phyloP scores from a whole-genome alignment of 495 filamentous ascomycete genomes.

The Lasiosphaeria hispida region DNA sequence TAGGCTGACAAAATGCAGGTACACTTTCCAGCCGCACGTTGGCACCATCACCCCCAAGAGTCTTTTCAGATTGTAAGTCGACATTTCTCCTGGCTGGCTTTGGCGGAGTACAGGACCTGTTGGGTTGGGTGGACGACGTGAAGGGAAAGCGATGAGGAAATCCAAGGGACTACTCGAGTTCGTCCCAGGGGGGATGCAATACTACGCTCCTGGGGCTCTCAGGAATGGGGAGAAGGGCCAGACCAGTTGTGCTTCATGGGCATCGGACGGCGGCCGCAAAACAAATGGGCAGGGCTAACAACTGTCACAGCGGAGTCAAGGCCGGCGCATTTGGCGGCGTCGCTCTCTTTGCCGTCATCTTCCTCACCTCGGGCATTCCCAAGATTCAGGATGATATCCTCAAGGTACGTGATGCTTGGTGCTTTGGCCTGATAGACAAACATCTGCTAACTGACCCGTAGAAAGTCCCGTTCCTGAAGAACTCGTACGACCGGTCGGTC shows the following conservation, averaged over 20 bases:
- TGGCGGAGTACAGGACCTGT: neutral
- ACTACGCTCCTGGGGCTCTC: no score
- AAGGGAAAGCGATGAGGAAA: neutral
- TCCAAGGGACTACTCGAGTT: no score
- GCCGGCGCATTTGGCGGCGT: slow-evolving; percentile 51
- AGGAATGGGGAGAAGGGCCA: no score
- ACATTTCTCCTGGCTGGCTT: neutral
- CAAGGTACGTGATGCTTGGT: slow-evolving; percentile 22
- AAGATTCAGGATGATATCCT: slow-evolving; percentile 54
- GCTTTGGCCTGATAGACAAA: neutral
- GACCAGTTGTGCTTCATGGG: no score
- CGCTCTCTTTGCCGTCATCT: slow-evolving; percentile 56
- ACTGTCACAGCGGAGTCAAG: slow-evolving; percentile 40
- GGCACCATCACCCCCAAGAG: slow-evolving; percentile 39
- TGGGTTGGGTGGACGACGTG: neutral
- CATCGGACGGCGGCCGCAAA: no score
- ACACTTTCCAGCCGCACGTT: slow-evolving; percentile 46
- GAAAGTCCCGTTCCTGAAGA: slow-evolving; percentile 53
- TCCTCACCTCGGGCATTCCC: slow-evolving; percentile 60
- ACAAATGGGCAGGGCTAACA: neutral
- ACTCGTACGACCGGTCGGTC: slow-evolving; percentile 49
- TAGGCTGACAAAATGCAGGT: slow-evolving; percentile 39
- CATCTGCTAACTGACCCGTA: slow-evolving; percentile 30
- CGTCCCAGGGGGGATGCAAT: no score
- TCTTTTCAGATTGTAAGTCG: slow-evolving; percentile 38